Evolutionary conservation across 2,329 filamentous ascomycete species (phyloP).

Genomic region (Fusarium burgessii): DNA sequence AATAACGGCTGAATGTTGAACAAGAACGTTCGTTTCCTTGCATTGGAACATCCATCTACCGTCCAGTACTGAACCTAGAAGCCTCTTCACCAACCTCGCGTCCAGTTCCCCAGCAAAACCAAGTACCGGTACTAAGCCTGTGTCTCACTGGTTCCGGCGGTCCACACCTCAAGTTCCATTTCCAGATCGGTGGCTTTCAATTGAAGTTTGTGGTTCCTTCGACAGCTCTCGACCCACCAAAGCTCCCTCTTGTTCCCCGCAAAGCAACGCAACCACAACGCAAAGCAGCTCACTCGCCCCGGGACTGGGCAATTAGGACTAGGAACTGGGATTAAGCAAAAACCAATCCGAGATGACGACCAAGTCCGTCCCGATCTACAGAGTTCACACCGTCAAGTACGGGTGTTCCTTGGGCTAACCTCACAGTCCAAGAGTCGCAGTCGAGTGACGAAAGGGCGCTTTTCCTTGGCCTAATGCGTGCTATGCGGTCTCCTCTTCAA

Average conservation of each 20-base stretch:
- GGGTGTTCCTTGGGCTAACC: conserved; percentile 26
- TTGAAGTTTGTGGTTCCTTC: conserved; percentile 12
- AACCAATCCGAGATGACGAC: conserved; percentile 22
- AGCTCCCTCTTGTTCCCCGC: conserved; percentile 42
- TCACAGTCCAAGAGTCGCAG: conserved; percentile 40
- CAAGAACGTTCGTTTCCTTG: background rate
- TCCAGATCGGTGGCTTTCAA: conserved; percentile 42
- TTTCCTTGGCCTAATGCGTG: conserved; percentile 43
- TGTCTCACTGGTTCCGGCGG: conserved; percentile 36
- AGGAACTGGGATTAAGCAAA: conserved; percentile 11
- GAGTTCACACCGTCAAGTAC: conserved; percentile 47
- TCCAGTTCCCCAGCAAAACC: conserved; percentile 3
- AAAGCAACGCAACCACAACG: conserved; percentile 16
- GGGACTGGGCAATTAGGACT: conserved; percentile 3
- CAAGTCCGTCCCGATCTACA: conserved; percentile 47
- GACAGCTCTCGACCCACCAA: conserved; percentile 38
- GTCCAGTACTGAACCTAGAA: background rate
- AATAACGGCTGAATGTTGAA: background rate
- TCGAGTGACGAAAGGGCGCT: conserved; percentile 38
- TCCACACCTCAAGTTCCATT: background rate
- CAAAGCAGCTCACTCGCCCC: background rate
- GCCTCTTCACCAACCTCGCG: conserved; percentile 15
- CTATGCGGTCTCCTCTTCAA: conserved; percentile 3
- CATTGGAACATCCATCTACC: background rate
- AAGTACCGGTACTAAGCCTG: conserved; percentile 24